These are phyloP conservation scores for Aspergillus quadricinctus DNA, from an alignment of 2,329 filamentous ascomycete species.

Conservation along the genomic window DNA sequence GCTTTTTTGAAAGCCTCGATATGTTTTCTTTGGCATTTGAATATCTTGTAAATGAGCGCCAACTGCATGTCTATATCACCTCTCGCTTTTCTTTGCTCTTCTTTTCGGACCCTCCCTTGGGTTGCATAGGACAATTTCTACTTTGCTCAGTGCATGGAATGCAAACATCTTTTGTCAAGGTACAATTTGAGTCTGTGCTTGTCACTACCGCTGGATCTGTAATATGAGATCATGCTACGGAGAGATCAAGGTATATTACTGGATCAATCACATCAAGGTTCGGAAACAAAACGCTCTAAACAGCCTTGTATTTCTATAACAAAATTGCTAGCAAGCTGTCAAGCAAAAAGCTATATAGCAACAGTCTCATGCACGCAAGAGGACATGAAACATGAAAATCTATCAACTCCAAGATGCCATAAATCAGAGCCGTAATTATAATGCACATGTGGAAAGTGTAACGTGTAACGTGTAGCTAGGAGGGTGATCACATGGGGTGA, in stretches of 20 bases:
- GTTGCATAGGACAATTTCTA: neutral
- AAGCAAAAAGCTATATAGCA: neutral
- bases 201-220: neutral
- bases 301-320: no score
- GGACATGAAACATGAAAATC: no score
- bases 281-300: no score
- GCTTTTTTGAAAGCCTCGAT: constrained; percentile 1
- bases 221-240: neutral
- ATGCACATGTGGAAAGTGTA: neutral
- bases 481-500: neutral
- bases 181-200: neutral
- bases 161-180: neutral
- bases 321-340: neutral
- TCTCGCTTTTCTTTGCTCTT: neutral
- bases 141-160: neutral
- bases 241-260: neutral
- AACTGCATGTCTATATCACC: constrained; percentile 9
- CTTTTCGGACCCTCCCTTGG: neutral
- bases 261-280: neutral
- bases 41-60: constrained; percentile 12
- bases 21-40: constrained; percentile 1
- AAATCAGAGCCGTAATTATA: neutral
- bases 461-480: neutral
- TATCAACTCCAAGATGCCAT: neutral
- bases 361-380: no score